Evolutionary conservation across 306 rosid genomes (phyloP), one percentile per base, ranked within the genome.

Genomic region (Carpinus fangiana): DNA sequence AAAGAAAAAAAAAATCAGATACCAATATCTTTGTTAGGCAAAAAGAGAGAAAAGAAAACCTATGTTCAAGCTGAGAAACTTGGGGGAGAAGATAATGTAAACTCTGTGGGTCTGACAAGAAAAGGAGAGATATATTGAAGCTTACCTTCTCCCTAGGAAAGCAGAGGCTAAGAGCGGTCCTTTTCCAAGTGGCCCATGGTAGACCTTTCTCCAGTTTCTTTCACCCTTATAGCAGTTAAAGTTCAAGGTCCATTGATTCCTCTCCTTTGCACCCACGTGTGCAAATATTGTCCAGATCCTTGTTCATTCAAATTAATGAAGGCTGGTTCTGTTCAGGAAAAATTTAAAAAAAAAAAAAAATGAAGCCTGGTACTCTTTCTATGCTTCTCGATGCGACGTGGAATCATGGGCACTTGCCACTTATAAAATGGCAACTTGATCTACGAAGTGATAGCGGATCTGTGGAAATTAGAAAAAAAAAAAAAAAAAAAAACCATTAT

Each of bases 401-500:
- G 69, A 62, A 31, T 36, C 45, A 71, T 61, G 60, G 18, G 56
- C 17, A 60, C 55, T 68, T 61, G 18, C 48, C 17, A 60, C 55
- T 68, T 61, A 56, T 12, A 69, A 61, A 50, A 43, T 20, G 41
- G 16, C 78, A 69, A 62, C 56, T 74, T 41, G 79, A 51, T 70
- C 73, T 50, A 17, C 8, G 51, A 43, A 74, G 73, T 52, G 76
- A 83, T 79, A 50, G 73, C 36, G 51, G 23, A 75, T 60, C 71
- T 60, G 46, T 74, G 9, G 41, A 3, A 78, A 71, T 45, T 46
- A 14, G 36, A 70, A 45, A 53, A 62, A 14, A 54, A 51, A 43
- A 70, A 45, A 53, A 62, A 14, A 54, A 51, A 43, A 61, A 31
- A 28, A 0, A 8, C 14, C 52, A 48, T 48, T 11, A 48, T 41